Evolutionary conservation across 106 monocot genomes (phyloP).

Genomic region (Phalaenopsis equestris): DNA sequence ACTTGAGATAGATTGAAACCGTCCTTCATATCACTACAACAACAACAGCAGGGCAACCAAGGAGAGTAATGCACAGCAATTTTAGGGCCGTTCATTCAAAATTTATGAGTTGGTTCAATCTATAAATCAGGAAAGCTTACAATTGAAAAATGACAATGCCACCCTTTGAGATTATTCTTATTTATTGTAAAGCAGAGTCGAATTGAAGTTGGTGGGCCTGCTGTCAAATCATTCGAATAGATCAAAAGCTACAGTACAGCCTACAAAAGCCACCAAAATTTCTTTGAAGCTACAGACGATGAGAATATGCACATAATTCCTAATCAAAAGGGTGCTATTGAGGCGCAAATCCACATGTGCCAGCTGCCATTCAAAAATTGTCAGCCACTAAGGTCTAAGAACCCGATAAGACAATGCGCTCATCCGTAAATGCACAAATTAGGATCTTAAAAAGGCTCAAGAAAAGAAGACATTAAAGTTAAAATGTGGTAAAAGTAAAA

Average conservation of each 20-base stretch:
- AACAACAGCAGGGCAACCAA: background rate
- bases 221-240: slow-evolving; percentile 4
- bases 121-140: background rate
- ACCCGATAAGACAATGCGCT: background rate
- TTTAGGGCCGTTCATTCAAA: background rate
- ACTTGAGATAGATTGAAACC: background rate
- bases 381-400: background rate
- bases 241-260: background rate
- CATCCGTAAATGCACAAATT: background rate
- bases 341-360: background rate
- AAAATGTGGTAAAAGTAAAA: background rate
- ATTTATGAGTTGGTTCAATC: background rate
- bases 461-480: background rate
- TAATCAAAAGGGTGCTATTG: background rate
- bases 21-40: background rate
- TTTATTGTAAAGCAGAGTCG: background rate
- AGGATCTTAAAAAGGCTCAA: background rate
- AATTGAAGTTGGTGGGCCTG: slow-evolving; percentile 5
- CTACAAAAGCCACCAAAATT: background rate
- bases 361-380: background rate
- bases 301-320: background rate
- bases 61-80: background rate
- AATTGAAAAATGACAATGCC: background rate
- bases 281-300: background rate
- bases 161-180: background rate